Base-by-base conservation (phyloP, 768 basidiomycete species). In the Royoungia palumana region DNA sequence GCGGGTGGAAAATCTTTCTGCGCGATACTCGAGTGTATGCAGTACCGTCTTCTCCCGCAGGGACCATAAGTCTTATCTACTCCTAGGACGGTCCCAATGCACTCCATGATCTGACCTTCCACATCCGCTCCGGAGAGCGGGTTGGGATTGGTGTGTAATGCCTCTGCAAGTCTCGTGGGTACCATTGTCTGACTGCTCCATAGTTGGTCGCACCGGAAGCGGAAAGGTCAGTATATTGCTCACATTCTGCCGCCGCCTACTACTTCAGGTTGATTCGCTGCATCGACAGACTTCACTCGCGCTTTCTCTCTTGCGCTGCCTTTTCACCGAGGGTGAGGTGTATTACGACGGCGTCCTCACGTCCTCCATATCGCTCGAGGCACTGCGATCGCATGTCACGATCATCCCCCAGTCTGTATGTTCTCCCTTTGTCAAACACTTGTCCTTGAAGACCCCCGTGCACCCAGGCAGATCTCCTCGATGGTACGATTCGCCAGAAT, bases 331-430 rank as follows among this genome's bases (percentile, higher is more conserved):
- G 13, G 80, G 80, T 4, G 63, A 66, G n/a, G 76, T 83, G 0
- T 67, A 67, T 44, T 82, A 79, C 46, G 83, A 85, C 53, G 80
- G 78, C 9, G 53, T 77, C 22, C 66, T 68, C 19, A 81, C 76
- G 0, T 62, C 68, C 35, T 62, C 64, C 9, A 61, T 83, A 51
- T 82, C 82, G 54, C 67, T 86, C 12, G 75, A 83, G 53, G 72
- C 70, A 7, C 65, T 86, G 38, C 70, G 84, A 36, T 71, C 75
- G 2, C 77, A 74, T 47, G 76, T 87, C 47, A 84, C 82, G 3
- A 80, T 83, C 53, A 83, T 80, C 28, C 78, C 77, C 4, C 77
- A 79, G 38, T 34, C 35, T 21, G 54, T 54, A 35, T 10, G 45
- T 10, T 6, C 22, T 25, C 2, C 1, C 8, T 20, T 6, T 19